Percentiles rank a stretch among this genome's conserved stretches.
Evolutionary conservation across 2,329 filamentous ascomycete genomes (phyloP).

Genomic region (Dactylella cylindrospora): DNA sequence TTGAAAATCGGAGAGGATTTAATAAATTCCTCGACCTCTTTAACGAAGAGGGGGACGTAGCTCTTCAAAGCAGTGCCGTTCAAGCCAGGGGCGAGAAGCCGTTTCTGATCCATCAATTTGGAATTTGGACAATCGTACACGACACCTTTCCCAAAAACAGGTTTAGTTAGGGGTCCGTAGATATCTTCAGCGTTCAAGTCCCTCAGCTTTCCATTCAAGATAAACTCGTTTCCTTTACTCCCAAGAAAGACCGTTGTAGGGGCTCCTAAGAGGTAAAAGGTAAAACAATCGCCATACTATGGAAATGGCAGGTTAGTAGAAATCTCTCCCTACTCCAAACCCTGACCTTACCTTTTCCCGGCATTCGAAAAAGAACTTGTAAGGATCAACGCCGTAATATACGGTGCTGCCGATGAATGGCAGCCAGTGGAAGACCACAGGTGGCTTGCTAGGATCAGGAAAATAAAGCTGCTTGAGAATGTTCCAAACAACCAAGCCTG

Average conservation of each 20-base stretch:
- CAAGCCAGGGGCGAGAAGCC: constrained; percentile 58
- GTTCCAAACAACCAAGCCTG: constrained; percentile 68
- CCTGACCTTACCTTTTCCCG: constrained; percentile 67
- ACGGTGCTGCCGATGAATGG: constrained; percentile 87
- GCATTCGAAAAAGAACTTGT: constrained; percentile 74
- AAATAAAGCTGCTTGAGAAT: constrained; percentile 76
- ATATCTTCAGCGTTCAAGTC: constrained; percentile 61
- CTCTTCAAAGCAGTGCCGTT: constrained; percentile 12
- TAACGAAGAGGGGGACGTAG: constrained; percentile 76
- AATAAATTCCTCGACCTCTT: constrained; percentile 73
- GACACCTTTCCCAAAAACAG: constrained; percentile 73
- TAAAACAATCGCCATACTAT: constrained; percentile 60
- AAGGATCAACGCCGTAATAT: constrained; percentile 92
- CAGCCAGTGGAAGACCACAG: constrained; percentile 77
- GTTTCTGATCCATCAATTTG: constrained; percentile 95
- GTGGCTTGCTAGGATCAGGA: constrained; percentile 78
- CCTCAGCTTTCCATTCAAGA: constrained; percentile 60
- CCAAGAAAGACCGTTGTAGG: constrained; percentile 59
- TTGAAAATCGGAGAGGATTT: constrained; percentile 68
- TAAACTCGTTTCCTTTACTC: constrained; percentile 59
- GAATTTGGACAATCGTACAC: constrained; percentile 89
- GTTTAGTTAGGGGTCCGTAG: constrained; percentile 55
- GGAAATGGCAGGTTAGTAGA: background rate
- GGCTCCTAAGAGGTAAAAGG: constrained; percentile 59
- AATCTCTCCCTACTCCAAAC: background rate